Conservation (phyloP, 176 grass and related monocot genomes). For the Thinopyrum elongatum region DNA sequence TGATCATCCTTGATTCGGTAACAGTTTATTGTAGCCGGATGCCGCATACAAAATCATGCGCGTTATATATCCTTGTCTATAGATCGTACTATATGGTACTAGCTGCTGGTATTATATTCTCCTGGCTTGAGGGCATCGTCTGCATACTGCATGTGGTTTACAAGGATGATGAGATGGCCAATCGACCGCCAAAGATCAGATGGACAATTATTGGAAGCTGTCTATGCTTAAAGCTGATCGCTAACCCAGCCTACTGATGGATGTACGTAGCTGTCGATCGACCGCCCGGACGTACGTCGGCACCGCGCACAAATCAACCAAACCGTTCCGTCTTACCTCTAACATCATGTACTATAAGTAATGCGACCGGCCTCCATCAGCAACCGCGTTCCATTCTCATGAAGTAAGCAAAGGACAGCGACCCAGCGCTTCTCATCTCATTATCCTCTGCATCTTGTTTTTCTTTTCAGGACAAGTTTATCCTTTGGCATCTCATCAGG, state of each 20-base stretch:
- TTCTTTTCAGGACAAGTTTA: background rate
- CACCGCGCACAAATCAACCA: conserved; percentile 17
- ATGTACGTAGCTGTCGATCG: background rate
- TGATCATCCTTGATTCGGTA: conserved; percentile 34
- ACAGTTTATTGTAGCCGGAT: conserved; percentile 19
- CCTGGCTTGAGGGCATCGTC: background rate
- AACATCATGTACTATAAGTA: background rate
- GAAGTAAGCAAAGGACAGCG: conserved; percentile 4
- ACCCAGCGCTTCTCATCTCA: background rate
- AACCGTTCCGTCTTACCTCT: background rate
- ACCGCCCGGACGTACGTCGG: background rate
- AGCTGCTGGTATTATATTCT: background rate
- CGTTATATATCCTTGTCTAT: conserved; percentile 10
- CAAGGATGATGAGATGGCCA: no score
- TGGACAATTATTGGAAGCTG: no score
- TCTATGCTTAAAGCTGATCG: background rate
- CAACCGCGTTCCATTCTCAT: background rate
- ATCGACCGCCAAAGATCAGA: no score
- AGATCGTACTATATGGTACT: background rate
- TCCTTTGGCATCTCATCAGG: background rate
- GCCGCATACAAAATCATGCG: conserved; percentile 11
- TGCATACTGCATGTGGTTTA: background rate
- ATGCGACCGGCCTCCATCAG: background rate
- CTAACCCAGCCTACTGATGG: background rate
- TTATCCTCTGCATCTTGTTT: background rate